phyloP scores from a whole-genome alignment of 371 early-diverging fungal species.

The Rhizopus sp. region DNA sequence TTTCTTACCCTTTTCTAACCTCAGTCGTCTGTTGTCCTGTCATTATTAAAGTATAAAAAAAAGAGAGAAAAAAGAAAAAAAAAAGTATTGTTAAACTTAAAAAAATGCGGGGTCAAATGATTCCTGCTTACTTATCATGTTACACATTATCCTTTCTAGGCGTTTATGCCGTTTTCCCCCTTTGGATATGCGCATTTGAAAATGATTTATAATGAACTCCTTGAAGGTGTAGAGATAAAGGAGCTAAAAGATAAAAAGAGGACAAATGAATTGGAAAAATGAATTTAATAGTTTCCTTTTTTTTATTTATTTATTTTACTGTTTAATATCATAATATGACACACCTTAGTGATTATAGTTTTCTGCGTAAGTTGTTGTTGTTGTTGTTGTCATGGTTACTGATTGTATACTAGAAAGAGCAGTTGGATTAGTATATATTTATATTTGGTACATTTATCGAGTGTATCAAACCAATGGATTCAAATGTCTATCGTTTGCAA shows the following conservation, averaged over 20 bases:
- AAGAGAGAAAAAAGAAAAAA: slow-evolving; percentile 3
- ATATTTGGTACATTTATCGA: slow-evolving; percentile 40
- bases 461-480: slow-evolving; percentile 36
- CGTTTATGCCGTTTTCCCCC: no score
- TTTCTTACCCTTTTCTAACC: slow-evolving; percentile 38
- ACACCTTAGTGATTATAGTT: slow-evolving; percentile 4
- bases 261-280: background rate
- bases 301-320: background rate
- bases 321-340: slow-evolving; percentile 1
- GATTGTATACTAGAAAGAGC: slow-evolving; percentile 36
- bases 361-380: background rate
- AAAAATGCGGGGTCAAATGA: background rate
- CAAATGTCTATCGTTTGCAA: slow-evolving; percentile 30
- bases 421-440: slow-evolving; percentile 36
- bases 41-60: slow-evolving; percentile 2
- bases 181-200: no score
- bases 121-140: background rate
- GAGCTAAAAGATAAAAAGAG: background rate
- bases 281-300: background rate
- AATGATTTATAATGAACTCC: no score
- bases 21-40: slow-evolving; percentile 37
- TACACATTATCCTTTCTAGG: no score
- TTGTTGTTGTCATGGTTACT: background rate
- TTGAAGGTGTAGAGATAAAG: background rate
- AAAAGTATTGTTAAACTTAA: background rate